phyloP scores from a whole-genome alignment of 345 rosid species.

The Rhodomyrtus tomentosa region DNA sequence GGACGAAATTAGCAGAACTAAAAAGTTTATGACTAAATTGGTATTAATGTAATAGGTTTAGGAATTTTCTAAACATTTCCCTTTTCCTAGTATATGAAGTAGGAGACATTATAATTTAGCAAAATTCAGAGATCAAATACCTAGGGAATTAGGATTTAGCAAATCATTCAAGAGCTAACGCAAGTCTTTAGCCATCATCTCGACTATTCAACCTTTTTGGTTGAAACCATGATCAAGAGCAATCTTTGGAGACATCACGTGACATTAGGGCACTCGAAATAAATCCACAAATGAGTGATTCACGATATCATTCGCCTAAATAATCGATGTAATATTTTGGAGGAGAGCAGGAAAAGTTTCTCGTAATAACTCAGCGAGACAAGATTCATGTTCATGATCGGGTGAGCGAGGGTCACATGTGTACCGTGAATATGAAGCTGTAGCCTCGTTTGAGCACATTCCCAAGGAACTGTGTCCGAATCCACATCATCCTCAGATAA shows the following conservation, averaged over 20 bases:
- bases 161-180: neutral
- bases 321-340: neutral
- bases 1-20: too few species aligned
- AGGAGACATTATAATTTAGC: neutral
- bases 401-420: neutral
- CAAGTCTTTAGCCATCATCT: neutral
- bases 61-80: too few species aligned
- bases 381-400: neutral
- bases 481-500: conserved; percentile 83
- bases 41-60: too few species aligned
- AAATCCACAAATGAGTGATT: neutral
- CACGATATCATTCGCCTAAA: neutral
- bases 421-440: conserved; percentile 58
- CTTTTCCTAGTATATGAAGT: neutral
- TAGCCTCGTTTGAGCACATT: conserved; percentile 64
- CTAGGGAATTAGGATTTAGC: neutral
- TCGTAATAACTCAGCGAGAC: neutral
- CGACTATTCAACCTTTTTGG: neutral
- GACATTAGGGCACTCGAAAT: too few species aligned
- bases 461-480: conserved; percentile 44
- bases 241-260: too few species aligned
- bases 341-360: neutral
- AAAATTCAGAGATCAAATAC: neutral
- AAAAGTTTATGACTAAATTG: too few species aligned
- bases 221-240: neutral